Evolutionary conservation across 2,329 filamentous ascomycete species (phyloP), one percentile per base, ranked within the genome.

Genomic region (Fusarium nisikadoi): DNA sequence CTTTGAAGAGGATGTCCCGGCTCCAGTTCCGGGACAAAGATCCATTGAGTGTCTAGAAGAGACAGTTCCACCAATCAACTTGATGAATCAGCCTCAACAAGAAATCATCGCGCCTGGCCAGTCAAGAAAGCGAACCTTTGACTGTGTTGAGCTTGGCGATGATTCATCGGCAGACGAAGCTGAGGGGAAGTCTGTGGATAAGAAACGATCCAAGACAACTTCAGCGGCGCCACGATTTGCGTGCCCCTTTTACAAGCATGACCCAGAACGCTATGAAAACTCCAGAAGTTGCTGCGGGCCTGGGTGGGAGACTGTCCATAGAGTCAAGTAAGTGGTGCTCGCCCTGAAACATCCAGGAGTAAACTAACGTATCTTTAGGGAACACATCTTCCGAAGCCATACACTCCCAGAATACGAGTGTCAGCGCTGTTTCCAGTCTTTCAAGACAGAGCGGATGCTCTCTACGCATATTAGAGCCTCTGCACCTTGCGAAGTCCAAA

Each of bases 181-280:
- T 19, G 27, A 49, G 1, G 56, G 49, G 5, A 49, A 16, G 9
- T 31, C 49, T 25, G 47, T 16, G 16, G 39, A 17, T 17, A 65
- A 33, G 38, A 59, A 65, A 38, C 49, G 55, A 29, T 25, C 64
- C 11, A 68, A 52, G 33, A 42, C 25, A 11, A 25, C 41, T 27
- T 38, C 41, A 19, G n/a, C 31, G 9, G 31, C 42, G 12, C 47
- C 19, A 12, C 53, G 25, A 19, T 73, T 73, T 29, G 71, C 71
- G 29, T 74, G 71, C 19, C 71, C 71, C 4, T 74, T 71, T 43
- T 65, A 71, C n/a, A 71, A 73, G 50, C 60, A 74, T 20, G 42
- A 73, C n/a, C 45, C 56, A 33, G 55, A 35, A 29, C 60, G 23
- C 7, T 71, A 62, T 23, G 42, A n/a, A 47, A 50, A 29, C 14